Conservation (phyloP, 805 yeast genomes). For the Ogataea degrootiae region DNA sequence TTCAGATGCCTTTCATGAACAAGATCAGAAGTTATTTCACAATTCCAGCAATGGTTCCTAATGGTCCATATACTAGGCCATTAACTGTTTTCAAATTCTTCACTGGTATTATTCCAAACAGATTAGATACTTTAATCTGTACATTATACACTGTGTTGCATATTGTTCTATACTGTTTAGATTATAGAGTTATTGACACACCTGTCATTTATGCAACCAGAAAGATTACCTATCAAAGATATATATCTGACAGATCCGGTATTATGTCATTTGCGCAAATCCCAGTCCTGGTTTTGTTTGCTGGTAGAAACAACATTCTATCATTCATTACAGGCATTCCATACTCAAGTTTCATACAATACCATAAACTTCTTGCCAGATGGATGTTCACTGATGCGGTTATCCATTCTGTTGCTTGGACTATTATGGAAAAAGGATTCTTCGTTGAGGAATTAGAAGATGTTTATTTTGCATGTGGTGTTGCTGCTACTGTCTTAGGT, state of each 20-base stretch:
- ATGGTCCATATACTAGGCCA: constrained; percentile 16
- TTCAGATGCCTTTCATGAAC: constrained; percentile 31
- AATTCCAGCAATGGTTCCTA: constrained; percentile 35
- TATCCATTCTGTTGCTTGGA: constrained; percentile 37
- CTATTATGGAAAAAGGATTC: constrained; percentile 14
- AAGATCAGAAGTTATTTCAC: constrained; percentile 31
- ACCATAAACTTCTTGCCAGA: constrained; percentile 67
- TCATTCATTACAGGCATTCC: constrained; percentile 40
- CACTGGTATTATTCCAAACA: constrained; percentile 26
- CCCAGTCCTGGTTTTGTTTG: constrained; percentile 41
- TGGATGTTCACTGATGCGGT: constrained; percentile 35
- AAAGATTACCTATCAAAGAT: constrained; percentile 30
- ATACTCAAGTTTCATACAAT: constrained; percentile 40
- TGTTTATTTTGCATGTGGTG: constrained; percentile 28
- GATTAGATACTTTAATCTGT: constrained; percentile 29
- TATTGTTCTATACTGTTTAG: constrained; percentile 18
- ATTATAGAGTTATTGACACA: constrained; percentile 9
- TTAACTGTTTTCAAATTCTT: constrained; percentile 14
- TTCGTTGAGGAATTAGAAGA: constrained; percentile 7
- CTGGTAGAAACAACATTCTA: constrained; percentile 44
- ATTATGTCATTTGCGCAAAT: constrained; percentile 34
- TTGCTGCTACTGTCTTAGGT: constrained; percentile 37
- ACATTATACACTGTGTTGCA: constrained; percentile 24
- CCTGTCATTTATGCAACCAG: constrained; percentile 26
- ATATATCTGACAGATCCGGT: constrained; percentile 34